Evolutionary conservation across 164 flowering plant species (phyloP).

Genomic region (Chimonanthus praecox): DNA sequence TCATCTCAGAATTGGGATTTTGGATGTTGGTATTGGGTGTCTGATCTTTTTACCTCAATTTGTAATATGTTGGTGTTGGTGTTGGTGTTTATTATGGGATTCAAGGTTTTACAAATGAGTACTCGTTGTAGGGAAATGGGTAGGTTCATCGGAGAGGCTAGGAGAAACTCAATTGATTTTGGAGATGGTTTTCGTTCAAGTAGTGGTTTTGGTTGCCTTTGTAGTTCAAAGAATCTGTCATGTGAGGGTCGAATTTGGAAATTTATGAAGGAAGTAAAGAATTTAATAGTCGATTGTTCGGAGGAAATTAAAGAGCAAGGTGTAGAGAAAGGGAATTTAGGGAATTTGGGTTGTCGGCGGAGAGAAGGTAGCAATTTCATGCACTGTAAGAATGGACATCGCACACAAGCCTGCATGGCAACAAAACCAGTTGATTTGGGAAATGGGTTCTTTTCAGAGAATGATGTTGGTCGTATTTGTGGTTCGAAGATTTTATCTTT

Average conservation of each 20-base stretch:
- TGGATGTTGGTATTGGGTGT: slow-evolving; percentile 6
- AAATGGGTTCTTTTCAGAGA: too few species aligned
- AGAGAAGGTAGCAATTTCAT: not conserved
- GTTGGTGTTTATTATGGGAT: slow-evolving; percentile 22
- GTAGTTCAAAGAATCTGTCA: slow-evolving; percentile 8
- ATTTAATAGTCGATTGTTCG: not conserved
- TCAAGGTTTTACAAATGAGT: slow-evolving; percentile 8
- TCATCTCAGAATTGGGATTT: not conserved
- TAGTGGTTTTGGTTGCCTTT: slow-evolving; percentile 13
- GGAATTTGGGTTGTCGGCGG: not conserved
- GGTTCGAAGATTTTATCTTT: too few species aligned
- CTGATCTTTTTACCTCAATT: slow-evolving; percentile 24
- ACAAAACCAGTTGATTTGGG: not conserved
- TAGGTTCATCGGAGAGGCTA: slow-evolving; percentile 17
- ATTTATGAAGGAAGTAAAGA: not conserved
- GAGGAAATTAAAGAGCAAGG: not conserved
- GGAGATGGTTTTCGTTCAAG: slow-evolving; percentile 25
- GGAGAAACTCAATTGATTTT: slow-evolving; percentile 18
- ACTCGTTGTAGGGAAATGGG: slow-evolving; percentile 20
- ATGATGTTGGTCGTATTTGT: too few species aligned
- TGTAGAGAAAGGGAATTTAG: not conserved
- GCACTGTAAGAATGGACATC: not conserved
- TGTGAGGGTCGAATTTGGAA: slow-evolving; percentile 1
- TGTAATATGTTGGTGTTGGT: slow-evolving; percentile 25
- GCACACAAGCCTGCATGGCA: not conserved